phyloP scores from a whole-genome alignment of 495 filamentous ascomycete genomes.

The Neurospora sp. region DNA sequence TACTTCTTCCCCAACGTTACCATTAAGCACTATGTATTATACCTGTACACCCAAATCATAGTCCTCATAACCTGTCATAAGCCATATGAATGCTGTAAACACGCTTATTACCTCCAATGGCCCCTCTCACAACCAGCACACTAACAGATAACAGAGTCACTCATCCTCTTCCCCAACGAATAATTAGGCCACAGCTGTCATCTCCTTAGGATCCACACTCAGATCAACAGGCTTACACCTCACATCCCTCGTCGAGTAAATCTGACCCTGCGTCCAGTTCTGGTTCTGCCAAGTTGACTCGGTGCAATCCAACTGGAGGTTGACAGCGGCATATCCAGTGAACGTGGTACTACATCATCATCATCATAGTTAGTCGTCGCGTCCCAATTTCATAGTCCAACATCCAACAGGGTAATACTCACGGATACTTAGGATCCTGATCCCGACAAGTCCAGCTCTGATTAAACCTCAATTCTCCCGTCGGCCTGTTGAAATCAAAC shows the following conservation, averaged over 20 bases:
- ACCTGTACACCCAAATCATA: not conserved
- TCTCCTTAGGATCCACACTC: conserved; percentile 19
- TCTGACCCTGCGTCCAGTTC: conserved; percentile 31
- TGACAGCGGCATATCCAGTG: conserved; percentile 22
- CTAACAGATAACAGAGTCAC: not conserved
- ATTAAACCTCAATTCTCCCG: conserved; percentile 25
- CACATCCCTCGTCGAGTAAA: conserved; percentile 28
- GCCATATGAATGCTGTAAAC: not conserved
- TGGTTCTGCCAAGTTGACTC: conserved; percentile 28
- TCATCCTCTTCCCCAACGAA: not conserved
- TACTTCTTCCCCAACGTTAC: not conserved
- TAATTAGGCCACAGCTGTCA: conserved; percentile 26
- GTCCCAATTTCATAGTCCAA: not conserved
- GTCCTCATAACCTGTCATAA: not conserved
- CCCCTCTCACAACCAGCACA: not conserved
- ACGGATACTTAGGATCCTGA: conserved; percentile 28
- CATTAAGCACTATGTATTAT: not conserved
- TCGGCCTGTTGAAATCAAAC: conserved; percentile 27
- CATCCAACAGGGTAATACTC: too few species aligned
- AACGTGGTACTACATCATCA: conserved; percentile 21
- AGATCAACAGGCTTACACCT: conserved; percentile 22
- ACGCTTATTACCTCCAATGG: not conserved
- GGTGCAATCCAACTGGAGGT: conserved; percentile 25
- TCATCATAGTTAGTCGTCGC: conserved; percentile 1
- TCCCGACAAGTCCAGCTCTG: conserved; percentile 35